Conservation (phyloP, 306 rosid species). For the Pueraria montana region DNA sequence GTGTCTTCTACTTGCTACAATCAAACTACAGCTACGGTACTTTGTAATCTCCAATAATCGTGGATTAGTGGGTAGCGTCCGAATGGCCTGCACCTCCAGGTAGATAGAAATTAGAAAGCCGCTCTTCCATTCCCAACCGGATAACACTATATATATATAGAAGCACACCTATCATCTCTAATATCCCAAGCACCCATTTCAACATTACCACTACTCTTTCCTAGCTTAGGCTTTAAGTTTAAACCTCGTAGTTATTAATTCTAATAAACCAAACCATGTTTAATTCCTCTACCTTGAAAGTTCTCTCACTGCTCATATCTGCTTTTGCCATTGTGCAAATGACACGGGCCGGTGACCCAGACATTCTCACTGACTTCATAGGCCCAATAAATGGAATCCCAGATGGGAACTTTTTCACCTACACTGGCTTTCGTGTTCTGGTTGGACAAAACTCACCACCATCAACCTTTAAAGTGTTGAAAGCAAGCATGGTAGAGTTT, state of each 20-base stretch:
- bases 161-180: background rate
- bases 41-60: slow-evolving; percentile 19
- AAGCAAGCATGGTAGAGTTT: slow-evolving; percentile 57
- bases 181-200: background rate
- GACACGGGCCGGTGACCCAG: slow-evolving; percentile 59
- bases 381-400: slow-evolving; percentile 29
- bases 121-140: too few species aligned
- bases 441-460: background rate
- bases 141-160: too few species aligned
- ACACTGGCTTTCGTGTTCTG: slow-evolving; percentile 49
- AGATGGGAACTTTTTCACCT: slow-evolving; percentile 63
- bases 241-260: slow-evolving; percentile 16
- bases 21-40: background rate
- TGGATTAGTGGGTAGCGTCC: background rate
- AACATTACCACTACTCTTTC: too few species aligned
- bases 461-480: slow-evolving; percentile 45
- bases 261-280: slow-evolving; percentile 33
- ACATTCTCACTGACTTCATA: slow-evolving; percentile 61
- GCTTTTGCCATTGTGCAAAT: slow-evolving; percentile 36
- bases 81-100: slow-evolving; percentile 23
- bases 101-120: background rate
- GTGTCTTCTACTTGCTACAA: background rate
- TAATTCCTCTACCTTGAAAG: slow-evolving; percentile 21
- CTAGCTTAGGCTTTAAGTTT: slow-evolving; percentile 63
- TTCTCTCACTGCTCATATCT: slow-evolving; percentile 44